phyloP scores from a whole-genome alignment of 2,329 filamentous ascomycete genomes.

The Curvularia eragrostidis region DNA sequence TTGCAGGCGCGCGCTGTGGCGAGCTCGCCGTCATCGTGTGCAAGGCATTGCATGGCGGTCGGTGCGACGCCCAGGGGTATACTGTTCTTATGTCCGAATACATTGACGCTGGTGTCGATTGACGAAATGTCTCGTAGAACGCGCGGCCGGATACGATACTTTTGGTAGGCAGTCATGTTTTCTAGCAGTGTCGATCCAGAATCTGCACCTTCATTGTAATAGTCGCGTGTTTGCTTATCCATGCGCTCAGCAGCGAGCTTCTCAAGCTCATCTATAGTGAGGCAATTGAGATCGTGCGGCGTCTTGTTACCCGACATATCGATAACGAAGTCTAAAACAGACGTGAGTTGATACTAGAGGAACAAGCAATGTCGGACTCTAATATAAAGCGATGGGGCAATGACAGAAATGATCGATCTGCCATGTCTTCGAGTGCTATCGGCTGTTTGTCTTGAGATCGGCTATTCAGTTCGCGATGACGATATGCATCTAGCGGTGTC shows the following conservation, averaged over 20 bases:
- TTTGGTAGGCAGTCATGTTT: slow-evolving; percentile 39
- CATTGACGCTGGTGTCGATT: slow-evolving; percentile 46
- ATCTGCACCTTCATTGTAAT: slow-evolving; percentile 39
- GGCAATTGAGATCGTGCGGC: slow-evolving; percentile 33
- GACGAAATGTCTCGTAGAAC: slow-evolving; percentile 51
- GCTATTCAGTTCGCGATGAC: slow-evolving; percentile 22
- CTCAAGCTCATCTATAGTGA: slow-evolving; percentile 38
- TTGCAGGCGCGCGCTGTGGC: slow-evolving; percentile 52
- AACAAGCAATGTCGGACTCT: neutral
- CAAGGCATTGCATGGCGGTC: slow-evolving; percentile 53
- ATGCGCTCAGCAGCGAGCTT: slow-evolving; percentile 36
- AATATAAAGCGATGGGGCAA: neutral
- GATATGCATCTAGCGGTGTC: slow-evolving; percentile 19
- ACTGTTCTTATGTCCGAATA: slow-evolving; percentile 28
- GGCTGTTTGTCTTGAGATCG: slow-evolving; percentile 10
- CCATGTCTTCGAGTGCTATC: neutral
- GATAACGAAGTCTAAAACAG: neutral
- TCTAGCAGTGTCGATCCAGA: slow-evolving; percentile 33
- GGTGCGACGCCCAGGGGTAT: slow-evolving; percentile 54
- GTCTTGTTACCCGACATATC: slow-evolving; percentile 25
- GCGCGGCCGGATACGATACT: slow-evolving; percentile 42
- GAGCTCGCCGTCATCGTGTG: slow-evolving; percentile 54
- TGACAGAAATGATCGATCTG: slow-evolving; percentile 1
- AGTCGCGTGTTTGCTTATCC: slow-evolving; percentile 42
- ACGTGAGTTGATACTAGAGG: neutral